Percentiles rank a stretch among this genome's conserved stretches.
Evolutionary conservation across 169 alveolate genomes (phyloP).

Genomic region (Perkinsus marinus): DNA sequence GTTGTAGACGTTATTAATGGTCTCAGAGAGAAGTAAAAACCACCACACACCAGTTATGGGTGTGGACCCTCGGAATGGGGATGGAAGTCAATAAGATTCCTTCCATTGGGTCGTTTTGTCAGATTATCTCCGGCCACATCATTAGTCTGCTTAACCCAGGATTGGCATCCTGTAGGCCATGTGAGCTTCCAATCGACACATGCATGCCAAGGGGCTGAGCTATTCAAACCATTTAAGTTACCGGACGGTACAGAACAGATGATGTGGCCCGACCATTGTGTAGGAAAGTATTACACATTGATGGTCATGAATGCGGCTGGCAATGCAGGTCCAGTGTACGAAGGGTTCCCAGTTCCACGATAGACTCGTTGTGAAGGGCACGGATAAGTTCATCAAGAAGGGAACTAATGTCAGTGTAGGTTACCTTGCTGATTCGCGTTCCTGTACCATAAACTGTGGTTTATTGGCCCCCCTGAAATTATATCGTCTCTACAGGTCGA

Average conservation of each 20-base stretch:
- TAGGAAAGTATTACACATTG: background rate
- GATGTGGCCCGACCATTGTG: constrained; percentile 3
- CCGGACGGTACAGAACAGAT: constrained; percentile 19
- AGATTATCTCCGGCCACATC: background rate
- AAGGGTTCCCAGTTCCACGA: constrained; percentile 39
- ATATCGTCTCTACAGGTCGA: background rate
- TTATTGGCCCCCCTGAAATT: background rate
- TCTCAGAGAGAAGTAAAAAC: constrained; percentile 17
- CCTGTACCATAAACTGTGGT: background rate
- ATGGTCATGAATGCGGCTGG: background rate
- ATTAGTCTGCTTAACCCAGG: constrained; percentile 27
- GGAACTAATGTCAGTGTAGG: constrained; percentile 14
- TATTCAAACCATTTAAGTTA: constrained; percentile 9
- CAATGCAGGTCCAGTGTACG: constrained; percentile 23
- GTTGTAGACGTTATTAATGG: constrained; percentile 36
- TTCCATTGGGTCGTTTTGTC: constrained; percentile 18
- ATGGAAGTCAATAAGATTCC: too few relatives aligned
- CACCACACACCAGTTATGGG: too few relatives aligned
- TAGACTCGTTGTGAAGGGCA: constrained; percentile 16
- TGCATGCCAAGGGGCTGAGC: constrained; percentile 12
- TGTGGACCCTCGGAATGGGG: too few relatives aligned
- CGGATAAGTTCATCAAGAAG: constrained; percentile 25
- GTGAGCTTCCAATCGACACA: constrained; percentile 30
- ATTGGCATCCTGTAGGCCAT: constrained; percentile 49
- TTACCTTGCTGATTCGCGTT: too few relatives aligned